Evolutionary conservation across 2,329 filamentous ascomycete species (phyloP), one percentile per base, ranked within the genome.

Genomic region (Ophiostoma sp.): DNA sequence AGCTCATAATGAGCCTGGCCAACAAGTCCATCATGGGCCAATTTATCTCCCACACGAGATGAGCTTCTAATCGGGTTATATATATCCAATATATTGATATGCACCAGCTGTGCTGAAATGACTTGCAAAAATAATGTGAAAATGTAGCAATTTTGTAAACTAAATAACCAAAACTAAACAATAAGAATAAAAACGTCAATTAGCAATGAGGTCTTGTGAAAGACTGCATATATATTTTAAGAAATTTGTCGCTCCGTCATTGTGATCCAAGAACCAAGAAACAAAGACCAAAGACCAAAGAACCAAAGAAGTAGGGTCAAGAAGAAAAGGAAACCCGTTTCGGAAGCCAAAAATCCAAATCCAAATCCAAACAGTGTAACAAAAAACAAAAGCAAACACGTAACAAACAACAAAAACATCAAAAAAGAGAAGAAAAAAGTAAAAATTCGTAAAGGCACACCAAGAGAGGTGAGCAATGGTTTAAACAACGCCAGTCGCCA

Each of bases 401-500:
- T 31, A 23, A 17, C 1, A 44, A n/a, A 27, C 57, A 57, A 60
- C 17, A 17, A 27, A 7, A 10, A 23, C 4, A 52, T 3, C 60
- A 67, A 54, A 5, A 67, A 64, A 65, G 39, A 15, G 17, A 57
- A 33, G n/a, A 67, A 23, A 39, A n/a, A 52, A 27, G 15, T 54
- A 57, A 33, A 41, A 33, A 35, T 13, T 33, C 13, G 48, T 33
- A 60, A 48, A 33, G n/a, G 44, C 15, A 64, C 62, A 67, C 65
- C 52, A 7, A 41, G 11, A 67, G 27, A 72, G 52, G 67, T 35
- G 44, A 71, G 73, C 64, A 74, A 71, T 68, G 64, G 41, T 68
- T 41, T 10, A 44, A 75, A 75, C 75, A 77, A 80, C 79, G 78
- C 79, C 79, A 74, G 75, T 78, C 77, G 75, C 76, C 74, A 76